Evolutionary conservation across 2,329 filamentous ascomycete genomes (phyloP).

Genomic region (Penicillium sp.): DNA sequence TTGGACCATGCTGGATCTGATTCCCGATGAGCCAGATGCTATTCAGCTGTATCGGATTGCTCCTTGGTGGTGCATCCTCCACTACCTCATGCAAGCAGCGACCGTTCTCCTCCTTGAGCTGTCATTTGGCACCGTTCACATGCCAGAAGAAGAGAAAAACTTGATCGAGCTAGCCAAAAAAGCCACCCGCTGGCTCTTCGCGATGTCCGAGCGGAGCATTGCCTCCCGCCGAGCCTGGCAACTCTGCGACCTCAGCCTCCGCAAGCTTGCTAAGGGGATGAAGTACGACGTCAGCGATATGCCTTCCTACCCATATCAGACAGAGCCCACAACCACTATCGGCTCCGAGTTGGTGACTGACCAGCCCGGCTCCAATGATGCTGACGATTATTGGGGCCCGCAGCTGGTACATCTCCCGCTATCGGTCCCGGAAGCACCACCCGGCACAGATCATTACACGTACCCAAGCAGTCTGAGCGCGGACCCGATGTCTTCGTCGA

Average conservation of each 20-base stretch:
- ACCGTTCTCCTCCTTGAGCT: slow-evolving; percentile 49
- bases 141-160: slow-evolving; percentile 39
- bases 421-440: slow-evolving; percentile 3
- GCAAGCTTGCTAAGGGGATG: slow-evolving; percentile 37
- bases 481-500: slow-evolving; percentile 13
- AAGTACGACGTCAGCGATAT: slow-evolving; percentile 38
- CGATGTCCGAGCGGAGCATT: slow-evolving; percentile 40
- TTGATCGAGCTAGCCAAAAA: slow-evolving; percentile 44
- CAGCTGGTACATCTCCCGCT: slow-evolving; percentile 7
- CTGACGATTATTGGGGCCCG: slow-evolving; percentile 13
- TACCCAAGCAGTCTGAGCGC: slow-evolving; percentile 8
- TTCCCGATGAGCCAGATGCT: slow-evolving; percentile 45
- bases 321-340: slow-evolving; percentile 13
- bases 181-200: slow-evolving; percentile 44
- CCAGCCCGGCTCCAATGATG: not conserved
- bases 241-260: slow-evolving; percentile 40
- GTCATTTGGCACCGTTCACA: slow-evolving; percentile 46
- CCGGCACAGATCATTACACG: slow-evolving; percentile 10
- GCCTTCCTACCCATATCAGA: slow-evolving; percentile 25
- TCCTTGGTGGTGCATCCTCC: slow-evolving; percentile 49
- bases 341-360: not conserved
- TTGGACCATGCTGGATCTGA: slow-evolving; percentile 38
- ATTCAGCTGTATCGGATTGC: slow-evolving; percentile 41
- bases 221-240: slow-evolving; percentile 45
- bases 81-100: slow-evolving; percentile 47